Base-by-base conservation (phyloP, 805 yeast species). In the Wickerhamiella sergipiensis region DNA sequence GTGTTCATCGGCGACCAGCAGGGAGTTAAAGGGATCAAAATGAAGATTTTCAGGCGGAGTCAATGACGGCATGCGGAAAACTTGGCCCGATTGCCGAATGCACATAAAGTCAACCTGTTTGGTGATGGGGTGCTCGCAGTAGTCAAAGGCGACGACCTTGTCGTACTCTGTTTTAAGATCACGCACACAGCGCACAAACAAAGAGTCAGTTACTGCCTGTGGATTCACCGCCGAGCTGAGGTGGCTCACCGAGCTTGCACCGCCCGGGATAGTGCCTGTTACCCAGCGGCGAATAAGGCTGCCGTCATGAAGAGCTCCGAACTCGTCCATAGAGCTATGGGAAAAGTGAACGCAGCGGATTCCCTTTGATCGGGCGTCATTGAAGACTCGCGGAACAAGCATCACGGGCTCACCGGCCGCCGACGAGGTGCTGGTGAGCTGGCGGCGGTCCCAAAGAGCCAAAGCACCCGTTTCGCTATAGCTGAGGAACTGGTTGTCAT, bases 21-120 rank as follows among this genome's bases (percentile, higher is more conserved):
- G 10, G 7, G 36, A 10, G 48, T 67, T 67, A 57, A 71, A 75
- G 0, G 90, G 78, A 57, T 80, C 84, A 65, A 88, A 83, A 15
- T 70, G 71, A 8, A 83, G 62, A 8, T 80, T 71, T 38, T 79
- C 78, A 31, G 80, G 80, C 47, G 83, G 76, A 61, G 85, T 90
- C 1, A 71, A 67, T 0, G 82, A 84, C 0, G 82, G 76, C 89
- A 85, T 85, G 52, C 83, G 72, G 65, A 84, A 88, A 0, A 88
- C 80, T 49, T 85, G 82, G 3, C 97, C 97, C 0, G 95, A 84
- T 59, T 86, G 94, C 56, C 96, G 72, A 83, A 89, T 83, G 64
- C 97, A 88, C 26, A 89, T 79, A 52, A 85, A 72, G 57, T 82
- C 79, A 8, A 84, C 75, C 21, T 80, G 73, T n/a, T 63, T 67